Conservation (phyloP, 2,329 filamentous ascomycete genomes). For the Aspergillus spinulosporus region DNA sequence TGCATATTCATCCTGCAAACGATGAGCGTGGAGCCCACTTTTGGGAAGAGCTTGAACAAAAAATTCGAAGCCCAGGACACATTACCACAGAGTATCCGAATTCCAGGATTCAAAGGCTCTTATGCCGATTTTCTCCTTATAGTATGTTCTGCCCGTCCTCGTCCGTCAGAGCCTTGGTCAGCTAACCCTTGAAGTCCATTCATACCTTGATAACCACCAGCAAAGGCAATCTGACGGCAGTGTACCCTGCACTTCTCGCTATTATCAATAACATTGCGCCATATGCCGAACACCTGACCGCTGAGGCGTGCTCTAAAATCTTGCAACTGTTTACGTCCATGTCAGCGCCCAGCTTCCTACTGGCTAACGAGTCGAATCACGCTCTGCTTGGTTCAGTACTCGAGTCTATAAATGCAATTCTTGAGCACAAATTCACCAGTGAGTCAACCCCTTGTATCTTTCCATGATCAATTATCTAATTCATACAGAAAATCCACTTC, state of each 20-base stretch:
- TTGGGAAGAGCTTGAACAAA: conserved; percentile 87
- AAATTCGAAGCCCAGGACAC: conserved; percentile 85
- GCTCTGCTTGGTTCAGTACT: conserved; percentile 75
- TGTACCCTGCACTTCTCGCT: conserved; percentile 87
- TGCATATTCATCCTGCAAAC: conserved; percentile 97
- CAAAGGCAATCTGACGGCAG: conserved; percentile 83
- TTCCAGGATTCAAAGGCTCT: conserved; percentile 80
- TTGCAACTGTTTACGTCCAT: conserved; percentile 88
- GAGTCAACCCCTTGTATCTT: conserved; percentile 35
- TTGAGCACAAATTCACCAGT: conserved; percentile 85
- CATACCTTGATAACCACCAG: conserved; percentile 88
- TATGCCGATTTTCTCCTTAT: conserved; percentile 95
- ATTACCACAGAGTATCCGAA: conserved; percentile 75
- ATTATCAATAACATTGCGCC: conserved; percentile 93
- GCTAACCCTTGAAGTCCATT: conserved; percentile 68
- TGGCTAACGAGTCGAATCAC: conserved; percentile 92
- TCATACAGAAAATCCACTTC: conserved; percentile 69
- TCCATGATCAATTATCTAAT: conserved; percentile 23
- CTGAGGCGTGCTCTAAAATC: conserved; percentile 74
- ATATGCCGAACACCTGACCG: conserved; percentile 74
- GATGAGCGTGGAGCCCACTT: conserved; percentile 86
- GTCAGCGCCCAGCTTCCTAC: conserved; percentile 87
- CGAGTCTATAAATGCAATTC: conserved; percentile 83
- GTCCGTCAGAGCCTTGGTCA: background rate
- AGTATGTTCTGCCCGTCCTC: conserved; percentile 44